Conservation (phyloP, 495 filamentous ascomycete genomes). For the Aspergillus cavernicola region DNA sequence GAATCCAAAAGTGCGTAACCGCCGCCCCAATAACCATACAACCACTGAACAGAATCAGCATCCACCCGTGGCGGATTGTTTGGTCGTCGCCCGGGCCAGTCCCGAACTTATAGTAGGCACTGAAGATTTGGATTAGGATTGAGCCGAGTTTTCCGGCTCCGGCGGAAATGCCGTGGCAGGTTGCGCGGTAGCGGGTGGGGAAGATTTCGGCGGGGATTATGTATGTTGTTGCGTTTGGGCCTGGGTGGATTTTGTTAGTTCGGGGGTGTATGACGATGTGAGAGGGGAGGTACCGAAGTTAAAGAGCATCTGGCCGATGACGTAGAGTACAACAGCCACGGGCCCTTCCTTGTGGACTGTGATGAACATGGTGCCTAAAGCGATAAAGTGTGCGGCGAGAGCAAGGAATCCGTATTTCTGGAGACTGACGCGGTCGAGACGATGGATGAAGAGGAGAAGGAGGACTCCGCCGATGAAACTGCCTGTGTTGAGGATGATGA, state of each 20-base stretch:
- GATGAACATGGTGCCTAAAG: constrained; percentile 47
- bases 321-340: constrained; percentile 52
- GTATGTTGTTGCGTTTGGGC: constrained; percentile 59
- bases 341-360: constrained; percentile 37
- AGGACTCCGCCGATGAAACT: constrained; percentile 44
- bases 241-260: constrained; percentile 11
- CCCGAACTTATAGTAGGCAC: constrained; percentile 43
- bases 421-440: constrained; percentile 44
- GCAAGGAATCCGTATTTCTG: constrained; percentile 48
- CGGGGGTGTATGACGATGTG: background rate
- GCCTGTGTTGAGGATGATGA: constrained; percentile 44
- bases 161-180: constrained; percentile 54
- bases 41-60: constrained; percentile 42
- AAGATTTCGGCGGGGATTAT: constrained; percentile 60
- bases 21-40: constrained; percentile 46
- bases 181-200: constrained; percentile 56
- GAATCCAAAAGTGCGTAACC: constrained; percentile 46
- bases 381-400: constrained; percentile 46
- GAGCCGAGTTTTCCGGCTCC: constrained; percentile 56
- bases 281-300: constrained; percentile 46
- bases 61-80: constrained; percentile 39
- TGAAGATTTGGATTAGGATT: constrained; percentile 53
- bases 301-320: constrained; percentile 59
- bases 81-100: constrained; percentile 26
- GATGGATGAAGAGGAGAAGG: constrained; percentile 41